Evolutionary conservation across 129 eudicot genomes (phyloP).

Genomic region (Centella asiatica): DNA sequence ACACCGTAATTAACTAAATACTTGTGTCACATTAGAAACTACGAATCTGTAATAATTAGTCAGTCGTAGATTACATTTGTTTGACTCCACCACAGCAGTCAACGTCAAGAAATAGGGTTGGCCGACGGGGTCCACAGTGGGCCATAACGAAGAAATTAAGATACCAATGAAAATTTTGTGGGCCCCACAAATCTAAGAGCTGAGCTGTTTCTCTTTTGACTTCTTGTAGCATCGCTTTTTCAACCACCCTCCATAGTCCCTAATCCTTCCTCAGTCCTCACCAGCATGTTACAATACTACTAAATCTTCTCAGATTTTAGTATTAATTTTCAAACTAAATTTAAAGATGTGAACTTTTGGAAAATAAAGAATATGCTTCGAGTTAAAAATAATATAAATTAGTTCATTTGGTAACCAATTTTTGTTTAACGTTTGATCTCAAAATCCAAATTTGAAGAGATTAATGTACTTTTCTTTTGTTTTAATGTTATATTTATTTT

Average conservation of each 20-base stretch:
- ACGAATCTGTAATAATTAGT: neutral
- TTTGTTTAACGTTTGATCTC: neutral
- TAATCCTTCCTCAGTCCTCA: no score
- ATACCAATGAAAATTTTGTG: neutral
- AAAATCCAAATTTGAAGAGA: neutral
- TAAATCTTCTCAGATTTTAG: no score
- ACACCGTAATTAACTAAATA: no score
- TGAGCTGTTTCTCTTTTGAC: constrained; percentile 13
- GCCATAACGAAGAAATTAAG: constrained; percentile 8
- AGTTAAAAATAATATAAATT: no score
- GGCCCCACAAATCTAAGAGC: constrained; percentile 24
- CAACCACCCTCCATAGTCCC: no score
- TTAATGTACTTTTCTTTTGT: neutral
- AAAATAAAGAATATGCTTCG: no score
- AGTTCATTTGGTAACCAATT: neutral
- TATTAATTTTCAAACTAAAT: no score
- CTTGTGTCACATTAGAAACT: neutral
- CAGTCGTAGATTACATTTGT: neutral
- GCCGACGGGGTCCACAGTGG: constrained; percentile 2
- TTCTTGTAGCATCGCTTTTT: neutral
- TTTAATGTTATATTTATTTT: no score
- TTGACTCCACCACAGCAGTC: constrained; percentile 17
- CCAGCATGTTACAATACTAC: no score
- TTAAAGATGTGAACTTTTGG: no score
- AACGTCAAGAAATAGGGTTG: constrained; percentile 13